Evolutionary conservation across 192 early-diverging fungal genomes (phyloP), one percentile per base, ranked within the genome.

Genomic region (Backusella macrospora): DNA sequence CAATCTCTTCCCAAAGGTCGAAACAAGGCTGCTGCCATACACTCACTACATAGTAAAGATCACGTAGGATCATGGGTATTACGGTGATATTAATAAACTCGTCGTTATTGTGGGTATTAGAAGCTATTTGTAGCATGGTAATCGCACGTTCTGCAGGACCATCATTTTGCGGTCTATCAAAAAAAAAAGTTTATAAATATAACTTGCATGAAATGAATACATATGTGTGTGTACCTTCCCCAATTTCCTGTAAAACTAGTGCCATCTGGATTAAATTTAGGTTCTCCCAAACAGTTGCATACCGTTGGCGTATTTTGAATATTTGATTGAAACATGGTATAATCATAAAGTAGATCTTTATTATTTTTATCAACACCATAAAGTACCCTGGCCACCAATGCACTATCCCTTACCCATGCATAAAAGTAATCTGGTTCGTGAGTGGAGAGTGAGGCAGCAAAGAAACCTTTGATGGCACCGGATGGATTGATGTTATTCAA

Each of bases 1-100:
- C 69, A 5, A 88, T 73, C 72, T 96, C 94, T 76, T 96, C 94
- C 94, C 94, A 96, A 9, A 94, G 84, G 72, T 96, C 91, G 47
- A 81, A 82, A 29, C 70, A 70, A 37, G 75, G 73, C 1, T 85
- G 69, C 21, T 15, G 42, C 86, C 86, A 92, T 18, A 84, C 73
- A 7, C 64, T 43, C 0, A 80, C 76, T 9, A 91, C 76, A 74
- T 89, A 92, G 45, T 93, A 86, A 39, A 94, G 76, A 64, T 92
- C 91, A 8, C 42, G 40, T 46, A 82, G 79, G 46, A 93, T 83
- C 38, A 77, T 55, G 21, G 52, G 52, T 26, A 59, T 59, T 4
- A 59, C 26, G 10, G 52, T 59, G 8, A 23, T 26, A 26, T 59
- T 59, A 9, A 59, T 23, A 26, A 59, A 59, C 4, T 26, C 52